Percentiles rank a stretch among this genome's conserved stretches.
These are phyloP conservation scores for Mycosphaerelloides madeirae DNA, from an alignment of 2,329 filamentous ascomycete genomes.

Conservation along the genomic window DNA sequence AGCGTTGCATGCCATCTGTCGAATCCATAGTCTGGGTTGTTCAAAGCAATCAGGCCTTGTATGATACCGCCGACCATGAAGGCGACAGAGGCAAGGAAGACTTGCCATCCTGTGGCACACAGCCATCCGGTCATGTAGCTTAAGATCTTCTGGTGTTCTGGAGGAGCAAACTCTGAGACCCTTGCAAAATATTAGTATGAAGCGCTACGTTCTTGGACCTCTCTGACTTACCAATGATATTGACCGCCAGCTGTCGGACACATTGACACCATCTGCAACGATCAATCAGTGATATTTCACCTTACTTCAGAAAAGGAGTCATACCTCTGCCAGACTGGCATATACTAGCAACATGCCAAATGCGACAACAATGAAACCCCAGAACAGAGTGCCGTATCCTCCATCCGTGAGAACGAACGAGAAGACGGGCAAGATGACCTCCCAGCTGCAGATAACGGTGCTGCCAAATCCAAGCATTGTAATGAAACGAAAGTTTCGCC, in stretches of 20 bases:
- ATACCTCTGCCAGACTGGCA: constrained; percentile 19
- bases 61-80: constrained; percentile 36
- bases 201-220: too few species aligned
- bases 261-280: constrained; percentile 1
- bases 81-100: constrained; percentile 38
- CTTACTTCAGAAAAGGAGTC: too few species aligned
- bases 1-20: constrained; percentile 43
- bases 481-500: background rate
- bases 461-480: constrained; percentile 20
- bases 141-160: constrained; percentile 19
- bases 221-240: constrained; percentile 10
- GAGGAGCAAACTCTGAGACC: constrained; percentile 24
- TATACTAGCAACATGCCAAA: constrained; percentile 17
- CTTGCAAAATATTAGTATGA: too few species aligned
- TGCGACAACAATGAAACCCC: constrained; percentile 18
- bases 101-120: constrained; percentile 38
- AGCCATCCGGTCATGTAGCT: constrained; percentile 28
- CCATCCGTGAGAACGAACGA: constrained; percentile 16
- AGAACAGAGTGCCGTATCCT: constrained; percentile 21
- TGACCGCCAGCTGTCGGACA: constrained; percentile 22
- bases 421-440: constrained; percentile 2
- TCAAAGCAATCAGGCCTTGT: constrained; percentile 14
- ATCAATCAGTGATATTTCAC: constrained; percentile 6
- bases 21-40: constrained; percentile 13
- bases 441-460: background rate